Evolutionary conservation across 495 filamentous ascomycete genomes (phyloP).

Genomic region (Parathielavia hyrcaniae): DNA sequence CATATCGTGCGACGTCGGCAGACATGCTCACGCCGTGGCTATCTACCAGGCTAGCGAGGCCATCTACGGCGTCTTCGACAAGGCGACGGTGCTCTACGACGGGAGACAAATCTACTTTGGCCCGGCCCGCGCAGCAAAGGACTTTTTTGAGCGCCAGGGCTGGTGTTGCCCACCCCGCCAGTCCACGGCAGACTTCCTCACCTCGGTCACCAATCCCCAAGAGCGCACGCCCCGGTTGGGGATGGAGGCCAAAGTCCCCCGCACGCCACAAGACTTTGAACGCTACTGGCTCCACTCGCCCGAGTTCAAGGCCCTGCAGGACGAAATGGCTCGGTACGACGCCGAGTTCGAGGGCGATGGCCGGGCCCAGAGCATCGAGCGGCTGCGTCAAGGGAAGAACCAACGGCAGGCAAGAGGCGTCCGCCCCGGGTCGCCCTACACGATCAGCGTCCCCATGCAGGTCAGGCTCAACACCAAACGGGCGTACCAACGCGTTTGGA

Average conservation of each 20-base stretch:
- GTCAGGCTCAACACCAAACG: slow-evolving; percentile 48
- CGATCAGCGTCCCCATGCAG: slow-evolving; percentile 52
- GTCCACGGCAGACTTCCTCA: slow-evolving; percentile 64
- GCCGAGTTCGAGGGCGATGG: slow-evolving; percentile 47
- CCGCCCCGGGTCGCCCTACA: slow-evolving; percentile 49
- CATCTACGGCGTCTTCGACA: slow-evolving; percentile 71
- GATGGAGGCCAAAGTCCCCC: slow-evolving; percentile 57
- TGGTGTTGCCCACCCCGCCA: slow-evolving; percentile 45
- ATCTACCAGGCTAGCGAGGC: slow-evolving; percentile 74
- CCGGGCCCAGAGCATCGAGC: slow-evolving; percentile 12
- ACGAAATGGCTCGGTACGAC: slow-evolving; percentile 50
- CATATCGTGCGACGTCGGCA: slow-evolving; percentile 68
- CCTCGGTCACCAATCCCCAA: slow-evolving; percentile 60
- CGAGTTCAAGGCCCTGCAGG: slow-evolving; percentile 48
- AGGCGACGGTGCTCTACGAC: slow-evolving; percentile 56
- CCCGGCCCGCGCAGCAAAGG: slow-evolving; percentile 45
- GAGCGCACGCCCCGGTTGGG: slow-evolving; percentile 44
- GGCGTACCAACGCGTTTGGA: slow-evolving; percentile 43
- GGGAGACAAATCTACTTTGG: slow-evolving; percentile 63
- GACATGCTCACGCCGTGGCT: slow-evolving; percentile 67
- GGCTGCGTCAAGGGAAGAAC: slow-evolving; percentile 29
- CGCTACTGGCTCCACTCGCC: too few species aligned
- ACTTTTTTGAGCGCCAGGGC: slow-evolving; percentile 54
- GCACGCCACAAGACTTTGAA: slow-evolving; percentile 60
- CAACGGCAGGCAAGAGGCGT: slow-evolving; percentile 36